These are phyloP conservation scores for Cetraspora pellucida DNA, from an alignment of 192 early-diverging fungal genomes.

Conservation along the genomic window DNA sequence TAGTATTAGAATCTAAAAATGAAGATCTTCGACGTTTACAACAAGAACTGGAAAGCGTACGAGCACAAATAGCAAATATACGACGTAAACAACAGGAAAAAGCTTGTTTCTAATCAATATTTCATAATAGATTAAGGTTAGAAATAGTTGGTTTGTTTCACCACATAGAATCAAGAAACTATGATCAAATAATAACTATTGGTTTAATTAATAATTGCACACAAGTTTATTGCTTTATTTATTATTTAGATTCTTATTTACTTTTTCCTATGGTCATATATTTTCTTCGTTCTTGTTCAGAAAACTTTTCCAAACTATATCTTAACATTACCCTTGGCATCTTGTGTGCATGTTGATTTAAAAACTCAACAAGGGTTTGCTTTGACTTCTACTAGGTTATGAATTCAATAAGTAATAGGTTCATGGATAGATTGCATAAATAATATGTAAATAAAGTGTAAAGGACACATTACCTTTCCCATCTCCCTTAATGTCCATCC, in stretches of 20 bases:
- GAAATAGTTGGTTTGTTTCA: not conserved
- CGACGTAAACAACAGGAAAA: conserved; percentile 40
- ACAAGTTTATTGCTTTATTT: not conserved
- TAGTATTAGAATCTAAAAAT: conserved; percentile 64
- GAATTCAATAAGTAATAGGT: not conserved
- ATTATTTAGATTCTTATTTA: not conserved
- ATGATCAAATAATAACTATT: not conserved
- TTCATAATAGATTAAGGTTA: not conserved
- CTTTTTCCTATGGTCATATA: conserved; percentile 14
- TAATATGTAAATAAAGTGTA: not conserved
- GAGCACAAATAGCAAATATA: conserved; percentile 56
- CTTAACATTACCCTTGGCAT: conserved; percentile 29
- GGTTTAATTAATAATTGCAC: not conserved
- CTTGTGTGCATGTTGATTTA: conserved; percentile 4
- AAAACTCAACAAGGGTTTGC: conserved; percentile 18
- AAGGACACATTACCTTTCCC: conserved; percentile 10
- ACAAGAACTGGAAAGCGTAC: conserved; percentile 62
- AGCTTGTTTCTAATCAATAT: conserved; percentile 6
- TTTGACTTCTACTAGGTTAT: conserved; percentile 16
- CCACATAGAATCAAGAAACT: not conserved
- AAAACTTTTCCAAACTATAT: conserved; percentile 31
- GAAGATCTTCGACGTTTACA: conserved; percentile 62
- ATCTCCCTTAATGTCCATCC: conserved; percentile 29
- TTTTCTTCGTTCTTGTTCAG: conserved; percentile 7
- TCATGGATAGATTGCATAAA: not conserved